A percentile compares a stretch with the other conserved stretches of the same genome.
Evolutionary conservation across 2,329 filamentous ascomycete species (phyloP).

Genomic region (Pseudocercospora fuligena): DNA sequence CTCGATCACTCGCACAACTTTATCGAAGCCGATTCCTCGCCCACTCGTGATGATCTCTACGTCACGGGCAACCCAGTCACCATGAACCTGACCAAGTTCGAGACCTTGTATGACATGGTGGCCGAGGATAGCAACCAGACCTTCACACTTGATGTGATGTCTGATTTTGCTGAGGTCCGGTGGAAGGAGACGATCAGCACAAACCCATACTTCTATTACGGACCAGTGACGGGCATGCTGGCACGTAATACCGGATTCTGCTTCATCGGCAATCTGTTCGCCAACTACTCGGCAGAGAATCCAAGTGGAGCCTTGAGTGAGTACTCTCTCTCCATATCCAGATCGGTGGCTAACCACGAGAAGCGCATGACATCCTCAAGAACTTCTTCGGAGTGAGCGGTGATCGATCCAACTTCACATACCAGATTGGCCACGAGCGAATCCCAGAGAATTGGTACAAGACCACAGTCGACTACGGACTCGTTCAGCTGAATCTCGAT

Average conservation of each 20-base stretch:
- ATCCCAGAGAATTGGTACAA: constrained; percentile 34
- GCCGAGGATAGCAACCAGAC: constrained; percentile 29
- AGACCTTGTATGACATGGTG: constrained; percentile 48
- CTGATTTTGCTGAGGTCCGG: constrained; percentile 35
- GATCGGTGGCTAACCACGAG: background rate
- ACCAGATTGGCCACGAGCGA: constrained; percentile 28
- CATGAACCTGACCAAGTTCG: constrained; percentile 59
- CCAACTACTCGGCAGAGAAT: constrained; percentile 39
- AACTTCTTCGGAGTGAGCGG: constrained; percentile 32
- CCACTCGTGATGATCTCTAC: constrained; percentile 60
- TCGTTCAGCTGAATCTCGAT: constrained; percentile 29
- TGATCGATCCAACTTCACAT: constrained; percentile 27
- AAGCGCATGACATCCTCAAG: constrained; percentile 32
- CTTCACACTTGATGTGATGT: constrained; percentile 39
- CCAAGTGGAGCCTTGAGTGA: constrained; percentile 39
- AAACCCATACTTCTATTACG: constrained; percentile 40
- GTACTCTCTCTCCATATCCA: constrained; percentile 20
- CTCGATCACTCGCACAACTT: constrained; percentile 60
- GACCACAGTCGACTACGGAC: constrained; percentile 25
- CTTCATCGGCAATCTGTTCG: constrained; percentile 35
- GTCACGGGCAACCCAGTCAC: constrained; percentile 52
- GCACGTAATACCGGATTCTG: constrained; percentile 35
- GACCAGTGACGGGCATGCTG: constrained; percentile 36
- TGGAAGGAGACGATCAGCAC: constrained; percentile 33
- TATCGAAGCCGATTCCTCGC: constrained; percentile 60